A percentile compares a stretch with the other conserved stretches of the same genome.
Conservation (phyloP, 148 eudicot genomes). For the Silene latifolia region DNA sequence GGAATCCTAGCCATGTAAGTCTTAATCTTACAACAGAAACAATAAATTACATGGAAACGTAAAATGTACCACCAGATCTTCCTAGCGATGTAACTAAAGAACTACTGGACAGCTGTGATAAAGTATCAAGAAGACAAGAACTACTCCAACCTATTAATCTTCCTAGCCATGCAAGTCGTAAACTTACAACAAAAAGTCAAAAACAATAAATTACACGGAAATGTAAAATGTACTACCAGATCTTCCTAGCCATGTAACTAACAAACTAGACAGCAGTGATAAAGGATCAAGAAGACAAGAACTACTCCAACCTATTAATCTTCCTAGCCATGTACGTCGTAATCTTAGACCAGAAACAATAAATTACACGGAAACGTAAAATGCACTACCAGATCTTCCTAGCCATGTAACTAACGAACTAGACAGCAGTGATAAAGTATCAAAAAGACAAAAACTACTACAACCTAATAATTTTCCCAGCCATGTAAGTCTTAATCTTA, state of each 20-base stretch:
- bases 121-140: not conserved
- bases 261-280: not conserved
- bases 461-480: too few species aligned
- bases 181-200: not conserved
- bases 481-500: not conserved
- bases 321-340: not conserved
- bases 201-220: not conserved
- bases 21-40: not conserved
- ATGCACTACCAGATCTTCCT: not conserved
- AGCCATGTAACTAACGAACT: not conserved
- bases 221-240: not conserved
- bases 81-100: not conserved
- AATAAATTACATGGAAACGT: not conserved
- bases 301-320: not conserved
- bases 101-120: not conserved
- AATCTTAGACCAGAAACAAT: not conserved
- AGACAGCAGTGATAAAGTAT: not conserved
- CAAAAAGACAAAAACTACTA: not conserved
- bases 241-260: not conserved
- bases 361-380: not conserved
- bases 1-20: not conserved
- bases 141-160: not conserved
- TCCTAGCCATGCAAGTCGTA: not conserved
- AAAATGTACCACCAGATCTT: not conserved
- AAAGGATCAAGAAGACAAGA: not conserved